phyloP scores from a whole-genome alignment of 2,329 filamentous ascomycete species.

The Xylariales sp. region DNA sequence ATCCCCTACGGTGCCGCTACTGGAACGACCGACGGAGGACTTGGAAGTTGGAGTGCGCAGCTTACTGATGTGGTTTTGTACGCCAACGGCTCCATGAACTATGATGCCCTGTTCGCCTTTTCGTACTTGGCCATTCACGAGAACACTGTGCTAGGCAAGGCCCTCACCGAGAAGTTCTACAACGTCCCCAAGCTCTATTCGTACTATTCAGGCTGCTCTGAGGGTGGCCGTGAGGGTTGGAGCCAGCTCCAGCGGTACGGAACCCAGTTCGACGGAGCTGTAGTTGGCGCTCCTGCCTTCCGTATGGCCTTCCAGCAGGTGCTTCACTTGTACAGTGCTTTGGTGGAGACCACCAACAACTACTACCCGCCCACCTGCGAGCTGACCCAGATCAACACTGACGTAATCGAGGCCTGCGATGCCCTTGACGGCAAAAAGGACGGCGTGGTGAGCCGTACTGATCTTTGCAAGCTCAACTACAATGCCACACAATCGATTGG shows the following conservation, averaged over 20 bases:
- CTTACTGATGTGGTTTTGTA: neutral
- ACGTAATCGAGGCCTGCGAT: constrained; percentile 1
- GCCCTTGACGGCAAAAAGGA: constrained; percentile 1
- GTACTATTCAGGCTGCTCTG: constrained; percentile 3
- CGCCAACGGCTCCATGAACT: constrained; percentile 5
- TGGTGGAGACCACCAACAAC: constrained; percentile 4
- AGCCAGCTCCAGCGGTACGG: constrained; percentile 3
- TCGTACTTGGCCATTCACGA: constrained; percentile 3
- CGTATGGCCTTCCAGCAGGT: constrained; percentile 6
- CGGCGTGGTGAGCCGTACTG: constrained; percentile 3
- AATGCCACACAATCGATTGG: no score
- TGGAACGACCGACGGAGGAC: constrained; percentile 1
- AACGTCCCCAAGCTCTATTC: constrained; percentile 1
- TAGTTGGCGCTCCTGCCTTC: constrained; percentile 1
- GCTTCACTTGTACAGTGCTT: neutral
- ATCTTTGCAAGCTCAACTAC: constrained; percentile 4
- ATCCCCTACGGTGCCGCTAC: constrained; percentile 3
- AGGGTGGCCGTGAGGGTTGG: no score
- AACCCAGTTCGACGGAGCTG: constrained; percentile 5
- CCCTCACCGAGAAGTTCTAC: constrained; percentile 1
- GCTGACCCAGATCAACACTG: neutral
- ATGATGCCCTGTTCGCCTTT: constrained; percentile 2
- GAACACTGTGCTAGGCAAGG: constrained; percentile 2
- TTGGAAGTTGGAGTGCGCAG: neutral
- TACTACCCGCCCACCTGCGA: constrained; percentile 4